Evolutionary conservation across 208 protist genomes (phyloP).

Genomic region (Trypanosoma melophagium): DNA sequence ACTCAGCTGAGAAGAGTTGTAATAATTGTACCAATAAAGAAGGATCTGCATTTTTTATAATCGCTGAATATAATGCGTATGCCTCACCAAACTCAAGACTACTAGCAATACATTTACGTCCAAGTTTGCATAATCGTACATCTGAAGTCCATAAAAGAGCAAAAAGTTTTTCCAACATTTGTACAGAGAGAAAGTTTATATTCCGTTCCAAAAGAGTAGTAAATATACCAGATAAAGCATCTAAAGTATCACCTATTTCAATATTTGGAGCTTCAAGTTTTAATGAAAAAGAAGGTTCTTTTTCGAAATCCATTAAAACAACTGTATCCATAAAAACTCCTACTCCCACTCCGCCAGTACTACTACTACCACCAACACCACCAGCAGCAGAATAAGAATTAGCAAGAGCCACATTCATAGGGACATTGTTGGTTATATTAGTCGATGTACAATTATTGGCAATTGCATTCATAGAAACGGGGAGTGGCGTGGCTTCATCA

Average conservation of each 20-base stretch:
- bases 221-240: constrained; percentile 35
- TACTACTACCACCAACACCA: not conserved
- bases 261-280: not conserved
- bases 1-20: constrained; percentile 37
- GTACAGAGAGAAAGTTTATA: constrained; percentile 26
- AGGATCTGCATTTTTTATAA: constrained; percentile 39
- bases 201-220: constrained; percentile 47
- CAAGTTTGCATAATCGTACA: constrained; percentile 44
- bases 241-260: constrained; percentile 12
- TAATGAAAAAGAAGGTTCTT: not conserved
- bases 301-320: not conserved
- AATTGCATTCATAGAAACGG: too few relatives aligned
- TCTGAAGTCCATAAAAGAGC: constrained; percentile 45
- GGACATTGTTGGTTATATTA: too few relatives aligned
- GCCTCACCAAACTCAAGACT: constrained; percentile 56
- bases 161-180: constrained; percentile 45
- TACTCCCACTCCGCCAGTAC: not conserved
- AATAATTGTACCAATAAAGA: constrained; percentile 46
- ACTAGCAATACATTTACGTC: constrained; percentile 51
- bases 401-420: not conserved
- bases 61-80: constrained; percentile 50
- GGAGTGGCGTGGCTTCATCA: too few relatives aligned
- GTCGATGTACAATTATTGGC: too few relatives aligned
- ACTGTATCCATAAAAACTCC: not conserved
- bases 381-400: not conserved